Base-by-base conservation (phyloP, 345 rosid species). In the Syzygium oleosum region DNA sequence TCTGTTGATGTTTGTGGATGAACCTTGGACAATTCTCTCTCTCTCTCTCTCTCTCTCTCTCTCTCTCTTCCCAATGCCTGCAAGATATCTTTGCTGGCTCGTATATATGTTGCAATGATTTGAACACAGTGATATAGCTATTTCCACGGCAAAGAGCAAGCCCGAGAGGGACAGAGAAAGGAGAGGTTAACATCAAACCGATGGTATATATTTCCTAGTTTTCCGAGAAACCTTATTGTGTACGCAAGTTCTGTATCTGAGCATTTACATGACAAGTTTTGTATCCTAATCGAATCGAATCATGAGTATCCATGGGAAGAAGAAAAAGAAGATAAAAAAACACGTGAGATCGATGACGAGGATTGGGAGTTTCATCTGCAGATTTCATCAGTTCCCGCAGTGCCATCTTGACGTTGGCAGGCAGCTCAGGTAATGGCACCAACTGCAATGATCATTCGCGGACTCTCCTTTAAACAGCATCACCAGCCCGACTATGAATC, bases 371-470 rank as follows among this genome's bases (percentile, higher is more conserved):
- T 83, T 84, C 54, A 51, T 84, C 31, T 84, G 79, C 79, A 16
- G 79, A 34, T 68, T 59, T 56, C 41, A 59, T 56, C 53, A 9
- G 22, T 13, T 63, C 55, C 46, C 85, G 68, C 99, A 96, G 34
- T 91, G 91, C 99, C 99, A 97, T 78, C 87, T 90, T 43, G 95
- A 93, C 52, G 96, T 95, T 5, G 99, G 96, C 53, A 97, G 94
- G 80, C 99, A 97, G 58, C 93, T 93, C 73, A 96, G 89, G 90
- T 94, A 95, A 85, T 95, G 98, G 89, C 99, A 97, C 99, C 99
- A 95, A 27, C 85, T 92, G 94, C 99, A 98, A 25, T 84, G 92
- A 51, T 93, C 92, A 83, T 91, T 91, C 23, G 95, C 98, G 46
- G 94, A 89, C 88, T 91, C 93, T 90, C 94, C 97, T 77, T 88